phyloP scores from a whole-genome alignment of 495 filamentous ascomycete genomes.

The Penicillium soppii region DNA sequence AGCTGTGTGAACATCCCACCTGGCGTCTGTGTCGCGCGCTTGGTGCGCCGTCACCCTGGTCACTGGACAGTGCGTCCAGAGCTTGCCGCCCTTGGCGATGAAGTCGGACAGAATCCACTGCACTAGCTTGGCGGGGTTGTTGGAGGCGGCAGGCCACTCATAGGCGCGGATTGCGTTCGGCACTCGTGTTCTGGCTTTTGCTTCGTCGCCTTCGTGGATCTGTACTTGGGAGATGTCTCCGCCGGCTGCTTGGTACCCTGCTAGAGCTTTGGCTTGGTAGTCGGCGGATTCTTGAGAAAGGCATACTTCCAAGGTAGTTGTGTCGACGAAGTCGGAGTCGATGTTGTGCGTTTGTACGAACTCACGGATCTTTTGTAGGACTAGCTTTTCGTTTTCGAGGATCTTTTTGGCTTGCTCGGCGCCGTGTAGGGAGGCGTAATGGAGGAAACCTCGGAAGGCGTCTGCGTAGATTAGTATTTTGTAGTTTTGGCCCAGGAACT shows the following conservation, averaged over 20 bases:
- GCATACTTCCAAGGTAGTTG: constrained; percentile 7
- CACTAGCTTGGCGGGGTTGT: constrained; percentile 11
- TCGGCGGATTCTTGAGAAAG: not conserved
- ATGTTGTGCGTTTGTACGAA: constrained; percentile 5
- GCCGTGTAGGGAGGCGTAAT: constrained; percentile 7
- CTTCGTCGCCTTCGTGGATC: constrained; percentile 8
- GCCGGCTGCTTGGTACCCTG: constrained; percentile 8
- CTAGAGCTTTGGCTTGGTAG: not conserved
- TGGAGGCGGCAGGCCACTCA: constrained; percentile 10
- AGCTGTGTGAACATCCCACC: constrained; percentile 10
- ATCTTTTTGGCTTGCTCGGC: constrained; percentile 10
- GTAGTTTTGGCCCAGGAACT: not conserved
- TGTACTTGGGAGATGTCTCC: constrained; percentile 5
- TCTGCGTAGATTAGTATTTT: not conserved
- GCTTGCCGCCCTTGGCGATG: constrained; percentile 5
- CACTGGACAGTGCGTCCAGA: constrained; percentile 15
- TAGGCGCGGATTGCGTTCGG: constrained; percentile 3
- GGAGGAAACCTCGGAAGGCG: constrained; percentile 6
- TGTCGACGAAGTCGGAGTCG: constrained; percentile 8
- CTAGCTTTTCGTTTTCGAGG: constrained; percentile 7
- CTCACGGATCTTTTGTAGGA: not conserved
- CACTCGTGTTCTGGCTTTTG: constrained; percentile 1
- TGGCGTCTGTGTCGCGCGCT: not conserved
- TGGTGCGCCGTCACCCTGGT: not conserved
- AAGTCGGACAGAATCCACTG: constrained; percentile 15